Percentiles rank a stretch among this genome's conserved stretches.
phyloP scores from a whole-genome alignment of 768 basidiomycete species.

The Pilatotrama ljubarskyi region DNA sequence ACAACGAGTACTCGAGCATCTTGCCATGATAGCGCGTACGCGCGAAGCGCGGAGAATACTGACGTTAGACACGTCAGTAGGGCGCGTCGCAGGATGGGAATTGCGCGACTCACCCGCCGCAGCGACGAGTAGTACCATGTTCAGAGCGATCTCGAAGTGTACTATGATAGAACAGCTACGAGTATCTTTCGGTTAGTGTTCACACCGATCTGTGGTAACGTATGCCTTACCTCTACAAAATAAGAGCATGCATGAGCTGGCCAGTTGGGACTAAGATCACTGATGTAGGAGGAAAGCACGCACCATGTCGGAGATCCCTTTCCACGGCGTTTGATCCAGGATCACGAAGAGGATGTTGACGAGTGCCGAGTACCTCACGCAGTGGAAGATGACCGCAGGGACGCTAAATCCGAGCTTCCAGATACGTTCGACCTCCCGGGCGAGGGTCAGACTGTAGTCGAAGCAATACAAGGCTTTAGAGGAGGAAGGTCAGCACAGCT shows the following conservation, averaged over 20 bases:
- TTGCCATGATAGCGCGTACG: neutral
- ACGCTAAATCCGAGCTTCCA: neutral
- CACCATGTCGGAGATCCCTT: neutral
- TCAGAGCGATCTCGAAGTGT: neutral
- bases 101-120: neutral
- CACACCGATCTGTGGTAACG: neutral
- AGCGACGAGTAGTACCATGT: neutral
- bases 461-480: slow-evolving; percentile 3
- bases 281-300: neutral
- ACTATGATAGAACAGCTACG: neutral
- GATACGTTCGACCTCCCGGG: neutral
- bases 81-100: neutral
- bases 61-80: neutral
- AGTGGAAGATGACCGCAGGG: neutral
- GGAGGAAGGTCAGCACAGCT: too few species aligned
- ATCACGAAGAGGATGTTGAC: neutral
- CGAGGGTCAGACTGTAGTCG: neutral
- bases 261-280: neutral
- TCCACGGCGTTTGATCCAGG: slow-evolving; percentile 2
- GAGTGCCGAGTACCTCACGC: slow-evolving; percentile 3
- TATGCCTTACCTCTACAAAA: too few species aligned
- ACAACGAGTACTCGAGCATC: neutral
- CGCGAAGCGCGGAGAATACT: slow-evolving; percentile 4
- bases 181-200: too few species aligned
- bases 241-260: too few species aligned